A percentile compares a stretch with the other conserved stretches of the same genome.
phyloP scores from a whole-genome alignment of 2,329 filamentous ascomycete genomes.

The Fusarium euwallaceae region DNA sequence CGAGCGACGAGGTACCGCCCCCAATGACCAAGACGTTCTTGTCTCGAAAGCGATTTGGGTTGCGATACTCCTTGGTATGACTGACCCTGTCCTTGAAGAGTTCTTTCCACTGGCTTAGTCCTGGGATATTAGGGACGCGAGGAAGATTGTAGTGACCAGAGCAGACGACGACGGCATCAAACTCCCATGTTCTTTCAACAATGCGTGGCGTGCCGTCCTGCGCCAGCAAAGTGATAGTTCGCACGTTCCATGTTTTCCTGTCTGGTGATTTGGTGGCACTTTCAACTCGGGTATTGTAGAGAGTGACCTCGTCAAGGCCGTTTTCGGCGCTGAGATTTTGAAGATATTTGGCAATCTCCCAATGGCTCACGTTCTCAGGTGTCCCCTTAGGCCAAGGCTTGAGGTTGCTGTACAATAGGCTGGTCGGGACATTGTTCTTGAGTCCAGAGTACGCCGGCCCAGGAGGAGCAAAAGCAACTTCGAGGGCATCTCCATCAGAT shows the following conservation, averaged over 20 bases:
- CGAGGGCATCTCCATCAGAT: constrained; percentile 1
- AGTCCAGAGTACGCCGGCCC: constrained; percentile 69
- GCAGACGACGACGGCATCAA: constrained; percentile 76
- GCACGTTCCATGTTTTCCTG: constrained; percentile 62
- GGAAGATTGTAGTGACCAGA: constrained; percentile 76
- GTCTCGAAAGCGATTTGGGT: constrained; percentile 67
- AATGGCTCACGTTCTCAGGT: constrained; percentile 69
- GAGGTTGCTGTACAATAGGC: constrained; percentile 58
- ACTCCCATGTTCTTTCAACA: constrained; percentile 50
- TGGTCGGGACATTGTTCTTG: constrained; percentile 80
- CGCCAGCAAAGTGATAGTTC: constrained; percentile 58
- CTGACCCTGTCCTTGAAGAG: constrained; percentile 65
- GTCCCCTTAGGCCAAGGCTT: constrained; percentile 70
- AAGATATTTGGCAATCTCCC: constrained; percentile 70
- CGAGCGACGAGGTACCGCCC: constrained; percentile 59
- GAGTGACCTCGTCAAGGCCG: constrained; percentile 63
- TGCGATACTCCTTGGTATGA: constrained; percentile 81
- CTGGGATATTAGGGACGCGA: constrained; percentile 70
- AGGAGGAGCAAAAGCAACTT: constrained; percentile 36
- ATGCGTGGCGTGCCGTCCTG: constrained; percentile 42
- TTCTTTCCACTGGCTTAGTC: constrained; percentile 69
- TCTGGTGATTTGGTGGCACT: constrained; percentile 58
- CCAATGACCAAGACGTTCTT: constrained; percentile 68
- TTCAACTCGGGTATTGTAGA: constrained; percentile 71
- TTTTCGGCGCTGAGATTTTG: constrained; percentile 65